Evolutionary conservation across 495 filamentous ascomycete species (phyloP).

Genomic region (Trichoderma parareesei): DNA sequence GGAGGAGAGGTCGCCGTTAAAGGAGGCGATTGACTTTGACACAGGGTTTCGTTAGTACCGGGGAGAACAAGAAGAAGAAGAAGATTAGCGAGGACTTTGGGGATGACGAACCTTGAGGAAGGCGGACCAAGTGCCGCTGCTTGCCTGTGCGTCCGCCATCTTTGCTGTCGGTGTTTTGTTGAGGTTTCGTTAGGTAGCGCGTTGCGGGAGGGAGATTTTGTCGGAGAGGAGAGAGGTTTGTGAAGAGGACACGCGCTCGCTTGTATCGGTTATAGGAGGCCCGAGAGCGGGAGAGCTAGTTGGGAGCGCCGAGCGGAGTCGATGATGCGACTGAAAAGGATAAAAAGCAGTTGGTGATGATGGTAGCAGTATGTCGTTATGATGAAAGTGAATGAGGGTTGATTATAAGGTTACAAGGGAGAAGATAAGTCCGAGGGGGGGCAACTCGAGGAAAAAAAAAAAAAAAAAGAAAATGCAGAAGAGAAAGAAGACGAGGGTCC

Average conservation of each 20-base stretch:
- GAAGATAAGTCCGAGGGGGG: neutral
- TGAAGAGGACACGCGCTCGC: too few relatives aligned
- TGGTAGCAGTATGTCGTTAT: neutral
- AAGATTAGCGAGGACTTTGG: too few relatives aligned
- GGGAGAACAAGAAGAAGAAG: too few relatives aligned
- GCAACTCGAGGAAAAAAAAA: too few relatives aligned
- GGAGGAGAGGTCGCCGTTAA: conserved; percentile 91
- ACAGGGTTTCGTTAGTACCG: neutral
- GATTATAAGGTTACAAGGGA: neutral
- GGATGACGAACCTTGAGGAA: conserved; percentile 41
- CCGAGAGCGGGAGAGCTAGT: neutral
- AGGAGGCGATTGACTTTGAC: conserved; percentile 79
- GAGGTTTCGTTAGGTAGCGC: neutral
- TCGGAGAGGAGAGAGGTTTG: neutral
- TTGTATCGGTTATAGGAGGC: neutral
- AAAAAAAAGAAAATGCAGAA: neutral
- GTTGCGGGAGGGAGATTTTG: neutral
- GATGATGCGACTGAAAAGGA: neutral
- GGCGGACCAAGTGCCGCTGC: conserved; percentile 38
- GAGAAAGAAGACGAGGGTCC: neutral
- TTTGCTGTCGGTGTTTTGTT: conserved; percentile 1
- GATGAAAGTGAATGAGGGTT: too few relatives aligned
- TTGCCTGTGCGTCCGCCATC: conserved; percentile 23
- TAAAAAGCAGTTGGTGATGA: neutral
- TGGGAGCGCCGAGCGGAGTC: neutral